Base-by-base conservation (phyloP, 2,329 filamentous ascomycete species). In the Clonostachys rosea region DNA sequence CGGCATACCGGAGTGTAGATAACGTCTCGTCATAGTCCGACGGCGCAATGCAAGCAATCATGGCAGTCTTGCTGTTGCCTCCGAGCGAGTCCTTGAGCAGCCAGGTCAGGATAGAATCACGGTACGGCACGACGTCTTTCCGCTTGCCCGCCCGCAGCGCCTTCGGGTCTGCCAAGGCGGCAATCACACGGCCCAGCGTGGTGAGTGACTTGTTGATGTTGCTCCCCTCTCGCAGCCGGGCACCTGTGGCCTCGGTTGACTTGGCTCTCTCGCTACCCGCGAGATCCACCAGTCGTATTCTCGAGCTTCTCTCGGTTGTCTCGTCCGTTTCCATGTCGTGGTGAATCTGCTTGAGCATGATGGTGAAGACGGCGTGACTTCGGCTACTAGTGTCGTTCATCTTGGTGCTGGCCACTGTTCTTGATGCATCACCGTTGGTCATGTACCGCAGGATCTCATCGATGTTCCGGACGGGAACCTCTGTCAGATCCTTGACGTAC, bases 121-220 rank as follows among this genome's bases (percentile, higher is more conserved):
- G 86, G 67, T 96, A 99, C 6, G 94, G 94, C 4, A 99, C 81
- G 30, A 91, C 81, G 53, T 80, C 81, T 53, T 74, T 73, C 46
- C 73, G 60, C 61, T 88, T 87, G 48, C 78, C 73, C 48, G 68
- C 65, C 36, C 75, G 72, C 39, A 70, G 63, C 51, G 76, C 72
- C 64, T 89, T 89, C 2, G 80, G 75, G 58, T 86, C 82, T 5
- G 87, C 89, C 30, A 99, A 78, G 2, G 94, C 92, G 33, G 91
- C 92, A 64, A 99, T 99, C 43, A 99, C 94, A 46, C 94, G 86
- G 5, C 94, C 94, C 10, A 99, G 81, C 0, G 94, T 97, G 1
- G 92, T 96, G 36, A 99, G 81, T 10, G 92, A 97, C 70, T 97
- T 96, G 77, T 99, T 99, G 80, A 99, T 99, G 66, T 97, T 96